Evolutionary conservation across 805 yeast species (phyloP).

Genomic region (Candida montana): DNA sequence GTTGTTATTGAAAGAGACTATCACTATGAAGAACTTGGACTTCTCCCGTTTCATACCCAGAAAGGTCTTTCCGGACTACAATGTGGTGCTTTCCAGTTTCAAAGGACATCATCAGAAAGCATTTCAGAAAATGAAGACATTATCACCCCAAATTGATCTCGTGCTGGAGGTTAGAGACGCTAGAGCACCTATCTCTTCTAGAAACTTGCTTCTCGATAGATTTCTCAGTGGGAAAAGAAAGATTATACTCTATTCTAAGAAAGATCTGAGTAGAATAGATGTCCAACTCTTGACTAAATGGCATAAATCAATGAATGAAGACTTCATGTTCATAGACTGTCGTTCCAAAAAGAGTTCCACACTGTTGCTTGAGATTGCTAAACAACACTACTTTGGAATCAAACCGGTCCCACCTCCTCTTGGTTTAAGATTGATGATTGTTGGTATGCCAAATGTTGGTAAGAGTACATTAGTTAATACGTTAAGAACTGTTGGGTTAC

Average conservation of each 20-base stretch:
- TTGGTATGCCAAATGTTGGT: slow-evolving; percentile 98
- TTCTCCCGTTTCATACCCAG: slow-evolving; percentile 55
- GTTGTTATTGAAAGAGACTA: no score
- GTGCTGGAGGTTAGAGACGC: slow-evolving; percentile 84
- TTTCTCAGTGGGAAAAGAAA: slow-evolving; percentile 50
- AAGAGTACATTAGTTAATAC: slow-evolving; percentile 83
- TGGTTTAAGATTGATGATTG: slow-evolving; percentile 70
- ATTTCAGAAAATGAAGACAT: slow-evolving; percentile 53
- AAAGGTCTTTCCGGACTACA: slow-evolving; percentile 64
- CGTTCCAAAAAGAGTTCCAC: slow-evolving; percentile 45
- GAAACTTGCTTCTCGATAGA: slow-evolving; percentile 72
- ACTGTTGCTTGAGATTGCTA: slow-evolving; percentile 44
- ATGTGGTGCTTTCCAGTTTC: slow-evolving; percentile 67
- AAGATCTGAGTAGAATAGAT: slow-evolving; percentile 52
- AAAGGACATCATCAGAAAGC: slow-evolving; percentile 91
- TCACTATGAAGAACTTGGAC: slow-evolving; percentile 6
- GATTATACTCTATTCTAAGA: slow-evolving; percentile 72
- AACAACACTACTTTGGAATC: slow-evolving; percentile 39
- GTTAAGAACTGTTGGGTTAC: slow-evolving; percentile 39
- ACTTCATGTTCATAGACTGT: slow-evolving; percentile 54
- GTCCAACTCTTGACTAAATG: slow-evolving; percentile 35
- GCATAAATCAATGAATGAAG: slow-evolving; percentile 39
- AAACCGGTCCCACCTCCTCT: slow-evolving; percentile 69
- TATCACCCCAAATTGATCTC: slow-evolving; percentile 77
- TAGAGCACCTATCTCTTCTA: slow-evolving; percentile 81